A percentile compares a stretch with the other conserved stretches of the same genome.
Conservation (phyloP, 208 protist species). For the Naegleria gruberi region DNA sequence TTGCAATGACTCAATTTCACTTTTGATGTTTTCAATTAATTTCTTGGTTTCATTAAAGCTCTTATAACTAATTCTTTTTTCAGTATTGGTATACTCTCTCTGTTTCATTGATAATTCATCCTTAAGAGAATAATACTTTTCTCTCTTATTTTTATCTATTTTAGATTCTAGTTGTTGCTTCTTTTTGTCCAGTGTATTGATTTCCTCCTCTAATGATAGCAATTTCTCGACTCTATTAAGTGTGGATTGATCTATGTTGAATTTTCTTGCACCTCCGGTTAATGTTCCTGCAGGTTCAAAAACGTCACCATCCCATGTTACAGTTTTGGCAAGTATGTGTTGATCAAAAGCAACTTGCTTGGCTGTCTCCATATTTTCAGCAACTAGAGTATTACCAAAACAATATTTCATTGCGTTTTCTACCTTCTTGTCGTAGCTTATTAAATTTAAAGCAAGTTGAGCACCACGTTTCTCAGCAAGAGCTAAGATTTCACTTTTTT, state of each 20-base stretch:
- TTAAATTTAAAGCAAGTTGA: constrained; percentile 61
- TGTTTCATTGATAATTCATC: neutral
- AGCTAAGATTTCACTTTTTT: neutral
- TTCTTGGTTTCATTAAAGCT: neutral
- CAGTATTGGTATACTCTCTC: neutral
- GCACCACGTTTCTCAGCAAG: constrained; percentile 21
- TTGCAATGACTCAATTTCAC: neutral
- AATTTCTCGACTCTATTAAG: neutral
- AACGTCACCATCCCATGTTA: constrained; percentile 97
- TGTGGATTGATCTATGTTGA: neutral
- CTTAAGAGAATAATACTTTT: neutral
- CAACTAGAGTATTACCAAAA: constrained; percentile 93
- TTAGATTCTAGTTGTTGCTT: neutral
- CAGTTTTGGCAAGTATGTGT: constrained; percentile 63
- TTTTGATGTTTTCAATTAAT: neutral
- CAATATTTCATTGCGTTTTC: constrained; percentile 77
- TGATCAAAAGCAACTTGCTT: constrained; percentile 70
- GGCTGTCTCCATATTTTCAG: constrained; percentile 61
- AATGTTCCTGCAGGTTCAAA: constrained; percentile 95
- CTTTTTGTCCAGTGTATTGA: neutral
- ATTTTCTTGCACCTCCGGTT: constrained; percentile 77
- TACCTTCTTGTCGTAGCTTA: constrained; percentile 60
- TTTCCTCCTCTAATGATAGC: neutral
- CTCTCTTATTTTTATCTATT: neutral
- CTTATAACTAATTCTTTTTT: neutral